phyloP scores from a whole-genome alignment of 1,139 yeast species.

The Pichia sp. region DNA sequence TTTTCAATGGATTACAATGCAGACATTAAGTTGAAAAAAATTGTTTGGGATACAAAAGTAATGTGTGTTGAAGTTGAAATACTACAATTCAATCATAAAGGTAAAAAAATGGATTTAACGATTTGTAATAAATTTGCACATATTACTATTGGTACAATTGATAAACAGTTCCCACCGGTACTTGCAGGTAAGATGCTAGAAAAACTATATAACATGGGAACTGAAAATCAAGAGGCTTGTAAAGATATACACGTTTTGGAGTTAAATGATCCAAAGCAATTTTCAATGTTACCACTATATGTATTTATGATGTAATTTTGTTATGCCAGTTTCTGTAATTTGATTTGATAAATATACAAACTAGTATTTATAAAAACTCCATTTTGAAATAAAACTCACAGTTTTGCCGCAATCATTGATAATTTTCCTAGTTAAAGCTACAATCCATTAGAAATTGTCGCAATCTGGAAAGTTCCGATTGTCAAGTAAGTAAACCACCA shows the following conservation, averaged over 20 bases:
- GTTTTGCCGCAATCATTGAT: too few relatives aligned
- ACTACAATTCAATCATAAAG: slow-evolving; percentile 19
- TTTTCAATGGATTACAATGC: slow-evolving; percentile 7
- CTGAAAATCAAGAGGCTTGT: slow-evolving; percentile 1
- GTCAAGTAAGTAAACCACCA: too few relatives aligned
- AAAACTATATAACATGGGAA: slow-evolving; percentile 11
- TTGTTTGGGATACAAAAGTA: slow-evolving; percentile 49
- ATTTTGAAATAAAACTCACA: too few relatives aligned
- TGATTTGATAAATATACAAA: not conserved
- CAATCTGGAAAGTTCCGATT: too few relatives aligned
- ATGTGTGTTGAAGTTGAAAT: slow-evolving; percentile 53
- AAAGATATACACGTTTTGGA: slow-evolving; percentile 11
- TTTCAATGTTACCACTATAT: slow-evolving; percentile 18
- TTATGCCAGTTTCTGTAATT: not conserved
- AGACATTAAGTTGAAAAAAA: slow-evolving; percentile 36
- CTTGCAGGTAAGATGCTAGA: slow-evolving; percentile 37
- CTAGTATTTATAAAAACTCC: too few relatives aligned
- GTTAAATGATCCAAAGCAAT: slow-evolving; percentile 8
- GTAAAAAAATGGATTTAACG: slow-evolving; percentile 23
- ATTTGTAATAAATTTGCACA: slow-evolving; percentile 51
- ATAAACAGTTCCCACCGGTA: slow-evolving; percentile 18
- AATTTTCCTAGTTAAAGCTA: too few relatives aligned
- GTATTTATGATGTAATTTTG: slow-evolving; percentile 14
- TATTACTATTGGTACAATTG: slow-evolving; percentile 63
- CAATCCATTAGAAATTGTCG: too few relatives aligned